Conservation (phyloP, 2,329 filamentous ascomycete species). For the Thermoascus crustaceus region DNA sequence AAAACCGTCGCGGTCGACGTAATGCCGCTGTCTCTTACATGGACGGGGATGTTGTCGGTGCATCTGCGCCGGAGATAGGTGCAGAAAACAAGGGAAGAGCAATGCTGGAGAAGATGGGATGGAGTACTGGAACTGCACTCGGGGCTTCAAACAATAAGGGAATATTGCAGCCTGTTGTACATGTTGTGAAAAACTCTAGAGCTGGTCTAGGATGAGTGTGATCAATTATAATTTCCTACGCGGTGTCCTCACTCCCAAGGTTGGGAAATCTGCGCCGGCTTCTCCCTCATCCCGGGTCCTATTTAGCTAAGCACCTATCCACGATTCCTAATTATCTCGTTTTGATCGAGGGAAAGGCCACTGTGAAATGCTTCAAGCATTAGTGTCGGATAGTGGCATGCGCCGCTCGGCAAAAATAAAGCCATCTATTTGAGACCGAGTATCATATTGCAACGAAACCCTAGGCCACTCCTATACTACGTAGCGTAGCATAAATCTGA, state of each 20-base stretch:
- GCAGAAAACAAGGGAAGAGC: conserved; percentile 72
- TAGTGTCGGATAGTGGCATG: no score
- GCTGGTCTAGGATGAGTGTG: conserved; percentile 60
- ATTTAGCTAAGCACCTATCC: no score
- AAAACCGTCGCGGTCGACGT: conserved; percentile 28
- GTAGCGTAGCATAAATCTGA: no score
- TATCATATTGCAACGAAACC: no score
- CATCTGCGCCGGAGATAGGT: conserved; percentile 73
- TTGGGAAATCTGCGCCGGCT: not conserved
- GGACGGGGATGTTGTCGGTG: conserved; percentile 85
- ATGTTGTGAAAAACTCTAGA: conserved; percentile 79
- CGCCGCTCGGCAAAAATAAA: no score
- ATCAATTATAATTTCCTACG: not conserved
- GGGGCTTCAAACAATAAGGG: conserved; percentile 79
- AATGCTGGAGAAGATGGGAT: conserved; percentile 97
- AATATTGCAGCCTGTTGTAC: conserved; percentile 74
- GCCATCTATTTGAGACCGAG: no score
- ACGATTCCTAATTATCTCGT: no score
- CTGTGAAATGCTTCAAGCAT: no score
- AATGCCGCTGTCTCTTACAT: conserved; percentile 52
- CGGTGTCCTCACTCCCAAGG: not conserved
- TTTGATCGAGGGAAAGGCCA: no score
- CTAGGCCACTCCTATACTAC: no score
- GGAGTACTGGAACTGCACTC: conserved; percentile 76
- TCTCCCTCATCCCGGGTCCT: not conserved